Base-by-base conservation (phyloP, 495 filamentous ascomycete genomes). In the Podospora pseudoanserina region DNA sequence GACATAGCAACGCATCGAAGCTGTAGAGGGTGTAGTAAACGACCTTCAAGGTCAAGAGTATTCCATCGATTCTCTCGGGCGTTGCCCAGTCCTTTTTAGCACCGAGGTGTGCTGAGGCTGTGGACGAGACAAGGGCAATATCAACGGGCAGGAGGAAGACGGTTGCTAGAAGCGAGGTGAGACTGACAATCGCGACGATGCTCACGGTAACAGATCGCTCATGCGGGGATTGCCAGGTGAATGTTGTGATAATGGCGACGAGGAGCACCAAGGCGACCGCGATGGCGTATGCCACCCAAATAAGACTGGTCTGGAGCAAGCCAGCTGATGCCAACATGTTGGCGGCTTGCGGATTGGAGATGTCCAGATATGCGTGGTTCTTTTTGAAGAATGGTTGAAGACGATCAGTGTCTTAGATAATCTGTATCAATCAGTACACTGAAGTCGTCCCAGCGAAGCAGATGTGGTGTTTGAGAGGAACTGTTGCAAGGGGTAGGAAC, bases 11-110 rank as follows among this genome's bases (percentile, higher is more conserved):
- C 1, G 94, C 94, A 79, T 99, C 96, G 68, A 97, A 78, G 34
- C 90, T 94, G 79, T 98, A 99, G 0, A 98, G 84, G 0, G 87
- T 84, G 78, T 98, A 99, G 78, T 98, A 99, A 63, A 97, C 89
- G 67, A 95, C 86, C 73, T 91, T 91, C 56, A 99, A 82, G 0
- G 91, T 91, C 34, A 86, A 83, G 4, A 91, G 80, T 60, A 98
- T 97, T 65, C 83, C 83, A 67, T 91, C 84, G 63, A 99, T 88
- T 20, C 84, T 84, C 71, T 90, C 85, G 30, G 90, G 89, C 0
- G 91, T 92, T 18, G 95, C 95, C 95, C 95, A 99, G 66, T 94
- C 90, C 78, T 98, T 97, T 78, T 95, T 94, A 16, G 85, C 86
- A 66, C 95, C 95, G 39, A 90, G 82, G 58, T 86, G 85, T 6